Evolutionary conservation across 495 filamentous ascomycete genomes (phyloP), one percentile per base, ranked within the genome.

Genomic region (Trypethelium eluteriae): DNA sequence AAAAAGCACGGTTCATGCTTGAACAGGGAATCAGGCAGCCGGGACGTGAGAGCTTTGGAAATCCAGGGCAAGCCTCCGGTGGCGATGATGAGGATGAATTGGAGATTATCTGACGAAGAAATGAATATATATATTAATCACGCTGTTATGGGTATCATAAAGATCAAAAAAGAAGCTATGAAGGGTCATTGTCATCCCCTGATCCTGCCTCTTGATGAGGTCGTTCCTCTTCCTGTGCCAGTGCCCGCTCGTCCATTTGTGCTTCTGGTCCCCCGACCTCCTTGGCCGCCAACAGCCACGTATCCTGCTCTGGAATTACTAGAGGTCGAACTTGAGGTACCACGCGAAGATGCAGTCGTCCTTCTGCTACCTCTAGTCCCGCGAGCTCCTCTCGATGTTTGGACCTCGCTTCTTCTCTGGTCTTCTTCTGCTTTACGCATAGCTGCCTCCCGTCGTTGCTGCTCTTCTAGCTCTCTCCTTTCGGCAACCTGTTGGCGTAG

Each of bases 401-500:
- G 74, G 71, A 75, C 74, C 46, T 75, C 76, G 49, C 80, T 78
- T 70, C 80, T 79, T 65, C 81, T 80, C 76, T 88, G 88, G 38
- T 88, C 90, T 70, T 92, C 90, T 69, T 92, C 92, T 16, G 83
- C 88, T 70, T 81, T 85, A 49, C 85, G 79, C 62, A 79, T 81
- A 10, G 84, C 86, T 35, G 89, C 91, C 70, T 90, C 91, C 65
- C 88, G 79, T 62, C 90, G 83, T 57, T 86, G 81, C 74, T 91
- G 87, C 18, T 91, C 86, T 68, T 95, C 91, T 1, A 81, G 82
- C 44, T 86, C 87, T 46, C 87, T 83, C 62, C 91, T 82, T 74
- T 93, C 88, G 0, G 84, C 88, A 34, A 89, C 91, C 71, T 89
- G 87, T 71, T 86, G 86, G 72, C 84, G 86, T 62, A 83, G 76